A percentile compares a stretch with the other conserved stretches of the same genome.
Conservation (phyloP, 495 filamentous ascomycete genomes). For the Neurospora tetrasperma region DNA sequence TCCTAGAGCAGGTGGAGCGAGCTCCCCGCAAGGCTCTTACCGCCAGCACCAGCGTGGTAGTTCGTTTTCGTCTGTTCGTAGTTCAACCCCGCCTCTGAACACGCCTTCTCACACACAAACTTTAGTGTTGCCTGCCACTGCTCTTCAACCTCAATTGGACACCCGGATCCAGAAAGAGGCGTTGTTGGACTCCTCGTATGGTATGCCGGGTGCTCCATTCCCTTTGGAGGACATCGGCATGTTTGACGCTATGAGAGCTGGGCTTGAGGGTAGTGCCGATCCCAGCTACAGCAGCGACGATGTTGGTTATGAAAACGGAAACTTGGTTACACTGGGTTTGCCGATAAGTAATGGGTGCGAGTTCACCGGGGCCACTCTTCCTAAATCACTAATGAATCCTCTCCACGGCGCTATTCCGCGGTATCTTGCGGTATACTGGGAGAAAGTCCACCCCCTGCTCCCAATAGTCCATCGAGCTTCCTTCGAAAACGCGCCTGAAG, state of each 20-base stretch:
- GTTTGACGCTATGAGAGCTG: slow-evolving; percentile 8
- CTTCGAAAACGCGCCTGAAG: slow-evolving; percentile 28
- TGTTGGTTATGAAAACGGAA: slow-evolving; percentile 8
- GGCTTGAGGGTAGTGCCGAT: slow-evolving; percentile 3
- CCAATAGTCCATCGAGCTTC: slow-evolving; percentile 35
- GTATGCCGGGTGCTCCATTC: slow-evolving; percentile 6
- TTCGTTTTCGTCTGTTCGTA: slow-evolving; percentile 29
- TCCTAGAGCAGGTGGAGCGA: background rate
- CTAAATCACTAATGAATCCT: slow-evolving; percentile 21
- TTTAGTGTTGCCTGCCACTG: slow-evolving; percentile 25
- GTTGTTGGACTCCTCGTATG: slow-evolving; percentile 8
- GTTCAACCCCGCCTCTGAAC: slow-evolving; percentile 31
- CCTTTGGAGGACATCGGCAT: slow-evolving; percentile 10
- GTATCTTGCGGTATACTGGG: slow-evolving; percentile 39
- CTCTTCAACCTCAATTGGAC: slow-evolving; percentile 15
- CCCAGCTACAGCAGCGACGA: slow-evolving; percentile 7
- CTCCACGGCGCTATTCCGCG: slow-evolving; percentile 24
- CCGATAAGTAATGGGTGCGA: slow-evolving; percentile 11
- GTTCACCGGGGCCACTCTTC: slow-evolving; percentile 20
- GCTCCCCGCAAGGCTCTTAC: background rate
- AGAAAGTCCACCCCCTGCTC: slow-evolving; percentile 28
- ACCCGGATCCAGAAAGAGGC: slow-evolving; percentile 24
- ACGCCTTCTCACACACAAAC: slow-evolving; percentile 31
- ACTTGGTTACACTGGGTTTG: slow-evolving; percentile 24
- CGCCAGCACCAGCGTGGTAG: slow-evolving; percentile 16